Percentiles rank a stretch among this genome's conserved stretches.
Evolutionary conservation across 306 rosid genomes (phyloP).

Genomic region (Ceratonia siliqua): DNA sequence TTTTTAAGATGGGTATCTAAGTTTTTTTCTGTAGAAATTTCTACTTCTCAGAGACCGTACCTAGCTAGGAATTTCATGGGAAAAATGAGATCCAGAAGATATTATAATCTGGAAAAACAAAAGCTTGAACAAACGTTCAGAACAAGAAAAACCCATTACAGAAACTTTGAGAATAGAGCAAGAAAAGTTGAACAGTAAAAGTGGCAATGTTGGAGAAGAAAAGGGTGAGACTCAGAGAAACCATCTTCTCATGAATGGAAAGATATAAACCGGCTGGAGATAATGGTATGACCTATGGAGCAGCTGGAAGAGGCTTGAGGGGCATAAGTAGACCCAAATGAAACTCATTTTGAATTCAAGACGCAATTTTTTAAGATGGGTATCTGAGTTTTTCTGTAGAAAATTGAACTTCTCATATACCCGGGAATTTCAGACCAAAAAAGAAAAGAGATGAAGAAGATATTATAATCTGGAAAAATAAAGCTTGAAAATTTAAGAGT

Average conservation of each 20-base stretch:
- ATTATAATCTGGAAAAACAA: background rate
- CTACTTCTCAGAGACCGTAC: no score
- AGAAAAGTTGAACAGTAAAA: no score
- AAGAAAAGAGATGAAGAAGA: background rate
- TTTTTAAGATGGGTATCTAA: background rate
- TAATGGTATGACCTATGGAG: conserved; percentile 10
- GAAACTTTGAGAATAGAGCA: no score
- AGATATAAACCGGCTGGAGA: background rate
- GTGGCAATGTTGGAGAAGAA: no score
- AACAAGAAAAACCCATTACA: background rate
- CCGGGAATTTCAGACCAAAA: no score
- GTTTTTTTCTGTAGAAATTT: background rate
- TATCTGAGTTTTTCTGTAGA: background rate
- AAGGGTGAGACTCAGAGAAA: background rate
- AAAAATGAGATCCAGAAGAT: background rate
- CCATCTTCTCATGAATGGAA: conserved; percentile 26
- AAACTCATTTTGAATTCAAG: background rate
- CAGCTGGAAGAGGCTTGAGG: background rate
- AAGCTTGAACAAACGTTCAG: background rate
- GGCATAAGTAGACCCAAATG: conserved; percentile 21
- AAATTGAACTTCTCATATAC: background rate
- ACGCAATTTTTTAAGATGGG: no score
- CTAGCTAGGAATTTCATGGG: no score
- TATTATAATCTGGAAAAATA: background rate
- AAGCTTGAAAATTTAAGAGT: background rate